Evolutionary conservation across 305 asterid genomes (phyloP).

Genomic region (Fraxinus dipetala): DNA sequence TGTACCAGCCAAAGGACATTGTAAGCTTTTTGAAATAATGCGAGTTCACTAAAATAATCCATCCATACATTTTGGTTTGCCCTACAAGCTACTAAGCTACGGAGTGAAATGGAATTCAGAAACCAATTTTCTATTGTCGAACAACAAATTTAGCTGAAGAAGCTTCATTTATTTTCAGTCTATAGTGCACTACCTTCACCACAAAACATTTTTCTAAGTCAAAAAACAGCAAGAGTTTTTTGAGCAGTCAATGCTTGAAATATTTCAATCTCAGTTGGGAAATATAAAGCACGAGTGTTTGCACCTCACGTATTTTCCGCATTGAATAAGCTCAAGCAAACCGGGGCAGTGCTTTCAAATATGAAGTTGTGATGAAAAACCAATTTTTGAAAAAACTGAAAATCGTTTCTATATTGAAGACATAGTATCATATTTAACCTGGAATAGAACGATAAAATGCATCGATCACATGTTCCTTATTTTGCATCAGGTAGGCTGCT

Average conservation of each 20-base stretch:
- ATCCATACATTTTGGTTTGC: neutral
- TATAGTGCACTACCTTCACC: neutral
- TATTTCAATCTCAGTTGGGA: neutral
- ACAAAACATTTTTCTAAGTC: neutral
- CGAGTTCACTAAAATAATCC: neutral
- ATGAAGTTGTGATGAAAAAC: neutral
- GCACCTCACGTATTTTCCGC: neutral
- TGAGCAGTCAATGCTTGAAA: neutral
- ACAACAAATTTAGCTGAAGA: neutral
- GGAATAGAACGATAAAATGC: slow-evolving; percentile 98
- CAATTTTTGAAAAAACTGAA: neutral
- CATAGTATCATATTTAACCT: slow-evolving; percentile 39
- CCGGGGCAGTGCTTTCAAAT: neutral
- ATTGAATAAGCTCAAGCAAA: neutral
- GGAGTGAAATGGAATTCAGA: neutral
- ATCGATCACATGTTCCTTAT: slow-evolving; percentile 65
- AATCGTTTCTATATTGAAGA: neutral
- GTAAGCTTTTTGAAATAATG: neutral
- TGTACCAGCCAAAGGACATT: neutral
- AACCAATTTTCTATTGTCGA: neutral
- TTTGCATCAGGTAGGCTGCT: slow-evolving; percentile 88
- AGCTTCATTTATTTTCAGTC: neutral
- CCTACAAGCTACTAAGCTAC: neutral
- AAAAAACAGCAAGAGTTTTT: neutral
- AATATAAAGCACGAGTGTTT: neutral